Conservation (phyloP, 2,329 filamentous ascomycete species). For the Colletotrichum coccodes region DNA sequence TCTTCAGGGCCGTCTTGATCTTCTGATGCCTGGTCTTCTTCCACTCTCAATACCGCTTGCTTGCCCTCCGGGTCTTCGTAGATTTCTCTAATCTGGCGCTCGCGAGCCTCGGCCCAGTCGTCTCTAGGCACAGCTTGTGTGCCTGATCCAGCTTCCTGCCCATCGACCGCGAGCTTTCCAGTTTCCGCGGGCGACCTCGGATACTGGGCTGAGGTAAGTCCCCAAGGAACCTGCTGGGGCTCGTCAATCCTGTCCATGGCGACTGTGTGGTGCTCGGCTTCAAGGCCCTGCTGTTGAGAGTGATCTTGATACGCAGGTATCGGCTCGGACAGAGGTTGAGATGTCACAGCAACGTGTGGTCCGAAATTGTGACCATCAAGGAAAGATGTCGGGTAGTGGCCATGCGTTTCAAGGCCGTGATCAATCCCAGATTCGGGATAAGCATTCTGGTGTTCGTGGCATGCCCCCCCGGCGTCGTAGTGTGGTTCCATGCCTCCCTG, state of each 20-base stretch:
- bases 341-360: not conserved
- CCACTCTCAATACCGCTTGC: conserved; percentile 5
- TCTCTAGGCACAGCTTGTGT: conserved; percentile 5
- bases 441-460: conserved; percentile 7
- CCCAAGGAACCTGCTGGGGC: conserved; percentile 30
- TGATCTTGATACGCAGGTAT: conserved; percentile 4
- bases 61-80: conserved; percentile 5
- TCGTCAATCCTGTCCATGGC: conserved; percentile 25
- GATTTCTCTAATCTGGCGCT: not conserved
- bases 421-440: conserved; percentile 27
- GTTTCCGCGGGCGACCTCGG: not conserved
- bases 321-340: conserved; percentile 3
- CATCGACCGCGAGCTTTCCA: not conserved
- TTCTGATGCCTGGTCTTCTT: conserved; percentile 20
- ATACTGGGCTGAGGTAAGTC: conserved; percentile 16
- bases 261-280: conserved; percentile 3
- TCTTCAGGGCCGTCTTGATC: conserved; percentile 21
- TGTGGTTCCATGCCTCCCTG: conserved; percentile 6
- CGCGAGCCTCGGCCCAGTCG: conserved; percentile 8
- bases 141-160: not conserved
- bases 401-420: not conserved
- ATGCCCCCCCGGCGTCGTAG: conserved; percentile 2
- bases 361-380: conserved; percentile 22
- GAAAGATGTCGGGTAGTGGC: conserved; percentile 16
- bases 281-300: not conserved